phyloP scores from a whole-genome alignment of 1,284 basidiomycete species.

The Sporisorium iseilematis-ciliati region DNA sequence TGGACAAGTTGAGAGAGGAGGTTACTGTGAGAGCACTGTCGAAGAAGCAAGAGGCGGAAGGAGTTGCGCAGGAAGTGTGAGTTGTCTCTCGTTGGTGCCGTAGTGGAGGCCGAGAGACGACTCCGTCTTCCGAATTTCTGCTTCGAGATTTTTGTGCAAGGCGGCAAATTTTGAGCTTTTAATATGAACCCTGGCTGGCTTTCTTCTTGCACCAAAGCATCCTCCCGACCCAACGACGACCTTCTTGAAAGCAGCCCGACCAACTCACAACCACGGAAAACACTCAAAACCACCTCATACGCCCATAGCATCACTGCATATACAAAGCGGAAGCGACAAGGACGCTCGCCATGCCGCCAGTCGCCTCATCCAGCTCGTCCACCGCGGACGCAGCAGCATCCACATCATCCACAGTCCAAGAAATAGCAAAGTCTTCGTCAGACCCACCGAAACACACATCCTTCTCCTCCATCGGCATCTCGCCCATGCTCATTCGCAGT shows the following conservation, averaged over 20 bases:
- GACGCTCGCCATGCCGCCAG: constrained; percentile 21
- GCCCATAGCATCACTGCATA: background rate
- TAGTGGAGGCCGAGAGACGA: constrained; percentile 9
- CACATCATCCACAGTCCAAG: constrained; percentile 9
- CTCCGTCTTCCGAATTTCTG: constrained; percentile 31
- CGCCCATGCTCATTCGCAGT: constrained; percentile 78
- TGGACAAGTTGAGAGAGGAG: background rate
- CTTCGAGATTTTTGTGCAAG: background rate
- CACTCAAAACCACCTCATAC: background rate
- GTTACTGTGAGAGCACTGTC: background rate
- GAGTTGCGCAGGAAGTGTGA: background rate
- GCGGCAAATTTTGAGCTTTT: constrained; percentile 14
- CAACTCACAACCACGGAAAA: background rate
- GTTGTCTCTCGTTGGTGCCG: background rate
- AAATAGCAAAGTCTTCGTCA: constrained; percentile 27
- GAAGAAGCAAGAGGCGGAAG: background rate
- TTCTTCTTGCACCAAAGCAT: background rate
- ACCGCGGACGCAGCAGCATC: constrained; percentile 2
- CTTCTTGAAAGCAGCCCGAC: background rate
- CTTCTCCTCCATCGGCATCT: constrained; percentile 78
- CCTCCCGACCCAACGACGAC: background rate
- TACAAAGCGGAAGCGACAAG: too few relatives aligned
- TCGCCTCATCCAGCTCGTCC: constrained; percentile 16
- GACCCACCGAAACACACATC: constrained; percentile 46
- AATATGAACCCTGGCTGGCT: constrained; percentile 29